Evolutionary conservation across 2,329 filamentous ascomycete genomes (phyloP).

Genomic region (Penicillium sp.): DNA sequence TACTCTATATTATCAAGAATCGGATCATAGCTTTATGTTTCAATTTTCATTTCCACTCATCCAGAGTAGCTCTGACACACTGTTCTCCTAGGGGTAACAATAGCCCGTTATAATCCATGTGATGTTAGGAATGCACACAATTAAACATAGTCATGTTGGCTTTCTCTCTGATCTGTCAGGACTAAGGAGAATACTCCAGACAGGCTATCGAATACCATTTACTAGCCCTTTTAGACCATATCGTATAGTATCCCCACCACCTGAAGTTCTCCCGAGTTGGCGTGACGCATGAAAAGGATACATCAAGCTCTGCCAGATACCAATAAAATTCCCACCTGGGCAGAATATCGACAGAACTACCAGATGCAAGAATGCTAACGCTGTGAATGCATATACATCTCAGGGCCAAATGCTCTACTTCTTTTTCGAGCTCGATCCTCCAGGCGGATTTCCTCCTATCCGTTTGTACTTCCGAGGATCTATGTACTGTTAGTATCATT

Average conservation of each 20-base stretch:
- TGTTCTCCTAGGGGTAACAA: background rate
- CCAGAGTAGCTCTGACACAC: too few species aligned
- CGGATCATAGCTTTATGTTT: background rate
- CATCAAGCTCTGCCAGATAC: too few species aligned
- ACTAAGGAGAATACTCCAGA: too few species aligned
- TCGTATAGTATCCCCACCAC: too few species aligned
- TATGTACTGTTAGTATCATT: slow-evolving; percentile 17
- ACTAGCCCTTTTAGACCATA: too few species aligned
- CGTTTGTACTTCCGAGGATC: slow-evolving; percentile 69
- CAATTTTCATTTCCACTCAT: background rate
- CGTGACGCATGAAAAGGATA: too few species aligned
- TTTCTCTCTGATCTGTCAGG: too few species aligned
- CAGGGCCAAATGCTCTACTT: slow-evolving; percentile 16
- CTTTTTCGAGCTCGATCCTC: slow-evolving; percentile 29
- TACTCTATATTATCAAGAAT: background rate
- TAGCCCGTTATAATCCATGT: background rate
- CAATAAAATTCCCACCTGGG: too few species aligned
- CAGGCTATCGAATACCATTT: too few species aligned
- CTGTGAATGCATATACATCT: background rate
- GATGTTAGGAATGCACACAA: too few species aligned
- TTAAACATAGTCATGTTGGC: too few species aligned
- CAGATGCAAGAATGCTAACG: background rate
- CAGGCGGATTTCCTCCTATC: slow-evolving; percentile 42
- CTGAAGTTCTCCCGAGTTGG: too few species aligned
- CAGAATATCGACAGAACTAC: background rate